Base-by-base conservation (phyloP, 1,284 basidiomycete species). In the Baeospora myosura region DNA sequence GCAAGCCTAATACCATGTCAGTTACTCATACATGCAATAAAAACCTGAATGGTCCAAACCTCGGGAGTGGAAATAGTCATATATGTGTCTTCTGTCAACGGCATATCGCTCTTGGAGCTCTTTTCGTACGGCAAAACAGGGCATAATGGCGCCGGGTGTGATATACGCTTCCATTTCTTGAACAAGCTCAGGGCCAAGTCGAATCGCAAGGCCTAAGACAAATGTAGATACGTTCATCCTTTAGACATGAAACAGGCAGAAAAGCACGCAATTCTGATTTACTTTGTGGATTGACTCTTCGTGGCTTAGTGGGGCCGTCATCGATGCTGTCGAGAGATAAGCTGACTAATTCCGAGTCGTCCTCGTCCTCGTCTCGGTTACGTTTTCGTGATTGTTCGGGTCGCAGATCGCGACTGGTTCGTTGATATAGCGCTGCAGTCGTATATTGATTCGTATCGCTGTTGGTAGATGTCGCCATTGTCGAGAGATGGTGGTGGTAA, bases 31-130 rank as follows among this genome's bases (percentile, higher is more conserved):
- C 5, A 10, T 38, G n/a, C 18, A 25, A 28, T 10, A n/a, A 7
- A 21, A 17, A 25, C 11, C 11, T 7, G 20, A 18, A 11, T 14
- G 14, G 22, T 12, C 8, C 12, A 7, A 14, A 68, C 71, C 72
- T 64, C 69, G 58, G 22, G 71, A 72, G 56, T 84, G 82, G 59
- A 82, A 84, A 57, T 83, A 85, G 56, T 85, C 82, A 53, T 85
- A 85, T 49, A 85, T 76, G 49, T 83, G 81, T 49, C 82, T 65
- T 48, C 82, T 66, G 55, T 85, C 81, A 42, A 82, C 76, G 45
- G 65, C 68, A 55, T 79, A 81, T 38, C 75, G 71, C 52, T 74
- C 69, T 56, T 85, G 82, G 23, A 85, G 71, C 48, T 72, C 73
- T 49, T 80, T 80, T 43, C 82, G 71, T 38, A 77, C 63, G n/a